Evolutionary conservation across 2,329 filamentous ascomycete species (phyloP), one percentile per base, ranked within the genome.

Genomic region (Calonectria honghensis): DNA sequence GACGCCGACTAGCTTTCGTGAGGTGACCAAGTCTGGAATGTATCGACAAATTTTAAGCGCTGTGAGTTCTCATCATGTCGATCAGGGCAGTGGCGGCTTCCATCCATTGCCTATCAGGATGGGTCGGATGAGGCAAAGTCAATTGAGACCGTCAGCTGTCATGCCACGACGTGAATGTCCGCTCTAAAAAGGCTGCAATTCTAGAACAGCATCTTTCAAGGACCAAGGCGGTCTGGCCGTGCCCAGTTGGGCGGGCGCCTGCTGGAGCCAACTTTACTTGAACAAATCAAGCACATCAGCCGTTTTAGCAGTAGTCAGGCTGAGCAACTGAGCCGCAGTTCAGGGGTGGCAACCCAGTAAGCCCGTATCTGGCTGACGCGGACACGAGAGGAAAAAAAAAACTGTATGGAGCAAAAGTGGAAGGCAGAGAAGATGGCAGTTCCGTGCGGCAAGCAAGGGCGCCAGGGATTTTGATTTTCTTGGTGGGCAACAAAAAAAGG

Each of bases 381-480:
- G 50, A 73, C 59, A 70, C 71, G 71, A 70, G 66, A 39, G n/a
- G 7, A 9, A 48, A 48, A 48, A 48, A 24, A 72, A 52, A n/a
- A 20, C 48, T 64, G 65, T 24, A 54, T 67, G 54, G 50, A 66
- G 51, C 27, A 54, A 66, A 65, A 67, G 35, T 37, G 50, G 35
- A 54, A 37, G 41, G 35, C n/a, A 63, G 31, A 50, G 35, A 59
- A 35, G 41, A 54, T 37, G 45, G 64, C 54, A 32, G 39, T 65
- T 41, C 66, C 57, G 64, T 64, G 57, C 65, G 70, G 70, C 57
- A 68, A 73, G 65, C 57, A 68, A 73, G 65, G 65, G 65, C 70
- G 54, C 48, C 27, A 52, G 41, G 37, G 37, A 57, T 54, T 39
- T 68, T 59, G 6, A 35, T 54, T 32, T 54, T 54, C 24, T 54